Evolutionary conservation across 805 yeast genomes (phyloP), one percentile per base, ranked within the genome.

Genomic region (Candida manassasensis): DNA sequence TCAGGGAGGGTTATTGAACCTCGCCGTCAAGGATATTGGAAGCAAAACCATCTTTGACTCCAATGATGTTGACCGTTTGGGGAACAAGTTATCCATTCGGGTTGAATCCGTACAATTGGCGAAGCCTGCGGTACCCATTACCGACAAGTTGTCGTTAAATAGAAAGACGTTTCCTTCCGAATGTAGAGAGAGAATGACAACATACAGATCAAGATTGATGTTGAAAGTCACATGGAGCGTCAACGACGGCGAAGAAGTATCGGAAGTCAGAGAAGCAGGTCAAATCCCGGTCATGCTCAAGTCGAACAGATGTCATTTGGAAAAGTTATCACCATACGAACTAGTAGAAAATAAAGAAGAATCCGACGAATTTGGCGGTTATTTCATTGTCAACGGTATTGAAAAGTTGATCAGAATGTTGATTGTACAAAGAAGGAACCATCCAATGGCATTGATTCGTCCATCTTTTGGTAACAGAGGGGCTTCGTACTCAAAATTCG

Each of bases 321-420:
- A 85, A 51, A 81, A 79, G 39, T 55, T 88, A 61, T 75, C 94
- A 0, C 97, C 98, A 9, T 70, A 75, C 25, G 83, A 90, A 48
- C 68, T 93, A 47, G 94, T 90, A 6, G 63, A 72, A 15, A 70
- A 67, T 40, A 81, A 81, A 55, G 98, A 93, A 63, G 98, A 93
- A 61, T 75, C 86, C 26, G 98, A 93, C 59, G 98, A 93, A 57
- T 67, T 88, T 42, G 98, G 98, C 44, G 98, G 98, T 26, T 93
- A 93, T 61, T 93, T 93, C 61, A 77, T 88, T 48, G 89, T 90
- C 42, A 90, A 90, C 57, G 98, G 98, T 71, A 89, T 90, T 49
- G 98, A 93, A 63, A 93, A 93, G 63, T 72, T 93, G 52, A 79
- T 93, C 51, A 85, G 98, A 67, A 87, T 93, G 97, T 77, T 93